Percentiles rank a stretch among this genome's conserved stretches.
Conservation (phyloP, 2,329 filamentous ascomycete species). For the Zymoseptoria ardabiliae region DNA sequence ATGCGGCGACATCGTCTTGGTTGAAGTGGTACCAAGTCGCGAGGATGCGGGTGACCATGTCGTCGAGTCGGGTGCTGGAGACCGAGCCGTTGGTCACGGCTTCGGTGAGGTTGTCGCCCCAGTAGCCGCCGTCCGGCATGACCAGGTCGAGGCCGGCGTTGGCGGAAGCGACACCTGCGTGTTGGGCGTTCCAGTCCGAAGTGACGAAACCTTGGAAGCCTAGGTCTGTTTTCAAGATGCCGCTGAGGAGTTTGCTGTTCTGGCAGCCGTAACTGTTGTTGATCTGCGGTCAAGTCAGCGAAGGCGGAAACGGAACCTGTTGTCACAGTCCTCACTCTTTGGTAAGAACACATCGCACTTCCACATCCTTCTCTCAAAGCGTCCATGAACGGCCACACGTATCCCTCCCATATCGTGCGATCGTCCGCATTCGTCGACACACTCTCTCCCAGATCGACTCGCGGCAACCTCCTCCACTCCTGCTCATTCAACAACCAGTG, state of each 20-base stretch:
- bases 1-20: slow-evolving; percentile 40
- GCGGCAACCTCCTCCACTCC: slow-evolving; percentile 42
- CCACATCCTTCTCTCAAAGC: slow-evolving; percentile 45
- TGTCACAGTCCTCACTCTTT: slow-evolving; percentile 30
- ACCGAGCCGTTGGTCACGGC: slow-evolving; percentile 52
- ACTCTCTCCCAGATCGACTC: slow-evolving; percentile 11
- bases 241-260: slow-evolving; percentile 61
- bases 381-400: slow-evolving; percentile 42
- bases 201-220: slow-evolving; percentile 64
- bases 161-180: slow-evolving; percentile 52
- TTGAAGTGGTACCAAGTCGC: slow-evolving; percentile 51
- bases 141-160: slow-evolving; percentile 58
- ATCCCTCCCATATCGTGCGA: slow-evolving; percentile 44
- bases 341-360: slow-evolving; percentile 54
- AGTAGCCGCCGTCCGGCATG: slow-evolving; percentile 46
- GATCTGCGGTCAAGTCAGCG: slow-evolving; percentile 23
- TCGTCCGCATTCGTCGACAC: slow-evolving; percentile 55
- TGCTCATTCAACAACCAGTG: slow-evolving; percentile 52
- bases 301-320: no score
- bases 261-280: slow-evolving; percentile 56
- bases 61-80: slow-evolving; percentile 46
- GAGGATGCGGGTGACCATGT: slow-evolving; percentile 49
- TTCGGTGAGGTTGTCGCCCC: slow-evolving; percentile 33
- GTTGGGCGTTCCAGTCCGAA: slow-evolving; percentile 57
- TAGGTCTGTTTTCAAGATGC: slow-evolving; percentile 63